A percentile compares a stretch with the other conserved stretches of the same genome.
phyloP scores from a whole-genome alignment of 805 yeast species.

The Kluyveromyces aestuarii region DNA sequence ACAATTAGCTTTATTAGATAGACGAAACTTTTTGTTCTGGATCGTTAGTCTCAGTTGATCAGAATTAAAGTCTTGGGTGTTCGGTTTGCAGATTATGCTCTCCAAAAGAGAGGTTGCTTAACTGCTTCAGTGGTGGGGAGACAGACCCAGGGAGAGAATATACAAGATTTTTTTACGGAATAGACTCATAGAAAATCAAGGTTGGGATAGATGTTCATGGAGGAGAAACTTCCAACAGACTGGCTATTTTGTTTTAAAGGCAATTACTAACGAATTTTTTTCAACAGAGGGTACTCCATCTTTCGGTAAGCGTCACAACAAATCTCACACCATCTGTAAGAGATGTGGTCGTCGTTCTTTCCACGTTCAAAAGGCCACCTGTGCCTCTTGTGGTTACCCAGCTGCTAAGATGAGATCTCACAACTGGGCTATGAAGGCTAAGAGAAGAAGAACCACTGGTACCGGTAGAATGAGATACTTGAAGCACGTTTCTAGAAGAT shows the following conservation, averaged over 20 bases:
- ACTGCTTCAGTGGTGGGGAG: not conserved
- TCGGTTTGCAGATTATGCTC: too few relatives aligned
- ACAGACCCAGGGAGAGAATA: not conserved
- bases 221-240: not conserved
- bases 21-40: too few relatives aligned
- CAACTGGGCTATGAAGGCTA: slow-evolving; percentile 99
- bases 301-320: slow-evolving; percentile 99
- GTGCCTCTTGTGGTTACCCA: slow-evolving; percentile 99
- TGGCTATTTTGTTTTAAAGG: not conserved
- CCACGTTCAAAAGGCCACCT: slow-evolving; percentile 99
- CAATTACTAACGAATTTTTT: slow-evolving; percentile 29
- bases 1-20: too few relatives aligned
- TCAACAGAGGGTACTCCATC: slow-evolving; percentile 96
- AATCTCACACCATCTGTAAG: slow-evolving; percentile 98
- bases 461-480: slow-evolving; percentile 99
- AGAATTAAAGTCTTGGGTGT: too few relatives aligned
- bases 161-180: too few relatives aligned
- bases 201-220: not conserved
- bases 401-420: slow-evolving; percentile 96
- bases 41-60: too few relatives aligned
- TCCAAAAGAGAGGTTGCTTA: not conserved
- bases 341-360: slow-evolving; percentile 98
- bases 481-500: slow-evolving; percentile 94
- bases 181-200: not conserved
- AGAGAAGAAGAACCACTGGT: slow-evolving; percentile 99